Conservation (phyloP, 148 eudicot genomes). For the Pouteria glomerata region DNA sequence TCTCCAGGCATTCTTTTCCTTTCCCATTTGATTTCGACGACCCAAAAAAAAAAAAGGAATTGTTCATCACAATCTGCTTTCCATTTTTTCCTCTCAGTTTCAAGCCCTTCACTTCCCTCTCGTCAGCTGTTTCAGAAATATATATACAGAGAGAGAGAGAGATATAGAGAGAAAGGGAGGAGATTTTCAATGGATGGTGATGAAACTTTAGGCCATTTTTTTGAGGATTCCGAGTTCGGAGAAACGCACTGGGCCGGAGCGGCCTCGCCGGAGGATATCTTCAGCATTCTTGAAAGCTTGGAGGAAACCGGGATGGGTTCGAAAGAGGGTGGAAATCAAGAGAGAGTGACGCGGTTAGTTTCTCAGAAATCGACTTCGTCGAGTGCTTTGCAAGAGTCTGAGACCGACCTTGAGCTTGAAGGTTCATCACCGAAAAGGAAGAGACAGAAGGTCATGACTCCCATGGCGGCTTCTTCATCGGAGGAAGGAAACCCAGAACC, state of each 20-base stretch:
- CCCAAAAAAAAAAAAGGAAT: not conserved
- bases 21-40: slow-evolving; percentile 7
- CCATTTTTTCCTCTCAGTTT: not conserved
- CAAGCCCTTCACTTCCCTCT: not conserved
- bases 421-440: slow-evolving; percentile 36
- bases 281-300: slow-evolving; percentile 47
- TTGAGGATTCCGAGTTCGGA: slow-evolving; percentile 31
- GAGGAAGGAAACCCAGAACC: not conserved
- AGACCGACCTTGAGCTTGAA: slow-evolving; percentile 19
- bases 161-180: not conserved
- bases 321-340: not conserved
- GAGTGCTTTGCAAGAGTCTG: slow-evolving; percentile 18
- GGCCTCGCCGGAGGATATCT: slow-evolving; percentile 40
- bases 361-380: slow-evolving; percentile 18
- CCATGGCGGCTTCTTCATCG: not conserved
- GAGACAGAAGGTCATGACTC: slow-evolving; percentile 28
- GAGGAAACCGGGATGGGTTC: not conserved
- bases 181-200: slow-evolving; percentile 2
- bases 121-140: not conserved
- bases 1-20: not conserved
- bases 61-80: not conserved
- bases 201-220: slow-evolving; percentile 26
- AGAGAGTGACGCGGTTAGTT: slow-evolving; percentile 12
- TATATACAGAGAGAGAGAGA: not conserved
- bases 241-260: slow-evolving; percentile 16